Conservation (phyloP, 306 rosid species). For the Medicago truncatula region DNA sequence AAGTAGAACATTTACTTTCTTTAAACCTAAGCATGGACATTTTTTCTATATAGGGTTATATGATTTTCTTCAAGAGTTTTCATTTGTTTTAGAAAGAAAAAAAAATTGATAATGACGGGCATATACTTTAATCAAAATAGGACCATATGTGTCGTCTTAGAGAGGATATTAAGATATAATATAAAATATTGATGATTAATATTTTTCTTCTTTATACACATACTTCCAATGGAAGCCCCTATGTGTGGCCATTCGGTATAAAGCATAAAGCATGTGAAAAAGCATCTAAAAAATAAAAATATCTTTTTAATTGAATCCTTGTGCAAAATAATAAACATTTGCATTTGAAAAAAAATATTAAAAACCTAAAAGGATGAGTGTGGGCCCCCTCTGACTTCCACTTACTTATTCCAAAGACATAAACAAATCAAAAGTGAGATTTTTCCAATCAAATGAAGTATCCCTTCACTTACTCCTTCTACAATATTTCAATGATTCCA, state of each 20-base stretch:
- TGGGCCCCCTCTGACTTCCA: slow-evolving; percentile 97
- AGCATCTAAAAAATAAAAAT: slow-evolving; percentile 53
- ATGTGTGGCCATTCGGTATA: slow-evolving; percentile 77
- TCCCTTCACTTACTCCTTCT: slow-evolving; percentile 62
- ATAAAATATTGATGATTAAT: slow-evolving; percentile 33
- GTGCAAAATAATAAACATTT: slow-evolving; percentile 25
- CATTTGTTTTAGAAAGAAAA: slow-evolving; percentile 24
- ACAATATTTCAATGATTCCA: slow-evolving; percentile 62
- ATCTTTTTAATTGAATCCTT: slow-evolving; percentile 39
- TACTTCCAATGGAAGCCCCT: slow-evolving; percentile 77
- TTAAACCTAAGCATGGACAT: not conserved
- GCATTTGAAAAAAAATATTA: slow-evolving; percentile 3
- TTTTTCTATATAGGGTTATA: not conserved
- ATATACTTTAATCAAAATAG: slow-evolving; percentile 40
- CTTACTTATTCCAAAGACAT: slow-evolving; percentile 85
- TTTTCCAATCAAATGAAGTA: slow-evolving; percentile 74
- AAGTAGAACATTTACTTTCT: slow-evolving; percentile 3
- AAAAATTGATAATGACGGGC: slow-evolving; percentile 39
- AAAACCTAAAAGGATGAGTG: slow-evolving; percentile 50
- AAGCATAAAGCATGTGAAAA: slow-evolving; percentile 71
- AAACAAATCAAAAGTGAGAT: slow-evolving; percentile 79
- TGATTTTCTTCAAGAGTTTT: not conserved
- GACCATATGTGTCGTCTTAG: slow-evolving; percentile 51
- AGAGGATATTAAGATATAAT: slow-evolving; percentile 45
- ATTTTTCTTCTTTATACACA: slow-evolving; percentile 44